A percentile compares a stretch with the other conserved stretches of the same genome.
These are phyloP conservation scores for Endocladia muricata DNA, from an alignment of 31 red algal genomes.

Conservation along the genomic window DNA sequence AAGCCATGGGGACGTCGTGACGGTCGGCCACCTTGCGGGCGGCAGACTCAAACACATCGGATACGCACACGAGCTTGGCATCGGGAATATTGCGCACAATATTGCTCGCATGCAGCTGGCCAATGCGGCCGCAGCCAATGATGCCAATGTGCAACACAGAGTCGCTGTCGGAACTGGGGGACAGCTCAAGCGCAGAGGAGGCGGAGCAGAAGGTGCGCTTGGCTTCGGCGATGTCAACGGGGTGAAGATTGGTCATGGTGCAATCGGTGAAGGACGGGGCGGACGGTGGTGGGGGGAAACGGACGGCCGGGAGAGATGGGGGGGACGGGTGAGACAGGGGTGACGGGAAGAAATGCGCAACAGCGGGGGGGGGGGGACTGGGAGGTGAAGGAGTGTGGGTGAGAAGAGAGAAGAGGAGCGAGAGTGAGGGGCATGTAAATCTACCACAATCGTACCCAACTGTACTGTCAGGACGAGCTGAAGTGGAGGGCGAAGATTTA, in stretches of 20 bases:
- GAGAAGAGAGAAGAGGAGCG: not conserved
- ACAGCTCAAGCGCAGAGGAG: constrained; percentile 52
- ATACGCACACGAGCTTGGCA: constrained; percentile 75
- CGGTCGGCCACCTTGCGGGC: constrained; percentile 64
- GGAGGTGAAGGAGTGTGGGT: not conserved
- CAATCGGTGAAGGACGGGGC: not conserved
- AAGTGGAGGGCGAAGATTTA: too few relatives aligned
- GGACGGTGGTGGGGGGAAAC: constrained; percentile 1
- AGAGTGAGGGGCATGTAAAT: too few relatives aligned
- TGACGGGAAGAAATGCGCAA: not conserved
- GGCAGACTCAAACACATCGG: constrained; percentile 87
- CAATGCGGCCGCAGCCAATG: constrained; percentile 96
- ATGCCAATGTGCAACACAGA: constrained; percentile 79
- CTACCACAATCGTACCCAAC: too few relatives aligned
- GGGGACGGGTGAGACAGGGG: not conserved
- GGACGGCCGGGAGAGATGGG: not conserved
- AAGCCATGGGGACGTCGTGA: constrained; percentile 82
- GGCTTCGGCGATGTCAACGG: constrained; percentile 28
- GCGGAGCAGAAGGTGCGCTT: constrained; percentile 40
- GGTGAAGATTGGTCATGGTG: not conserved
- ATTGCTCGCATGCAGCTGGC: constrained; percentile 74
- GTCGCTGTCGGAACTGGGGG: constrained; percentile 29
- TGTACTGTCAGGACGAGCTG: too few relatives aligned
- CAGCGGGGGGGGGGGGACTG: not conserved
- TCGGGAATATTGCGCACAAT: constrained; percentile 78